Conservation (phyloP, 108 stramenopile species). For the Schizochytrium sp. region DNA sequence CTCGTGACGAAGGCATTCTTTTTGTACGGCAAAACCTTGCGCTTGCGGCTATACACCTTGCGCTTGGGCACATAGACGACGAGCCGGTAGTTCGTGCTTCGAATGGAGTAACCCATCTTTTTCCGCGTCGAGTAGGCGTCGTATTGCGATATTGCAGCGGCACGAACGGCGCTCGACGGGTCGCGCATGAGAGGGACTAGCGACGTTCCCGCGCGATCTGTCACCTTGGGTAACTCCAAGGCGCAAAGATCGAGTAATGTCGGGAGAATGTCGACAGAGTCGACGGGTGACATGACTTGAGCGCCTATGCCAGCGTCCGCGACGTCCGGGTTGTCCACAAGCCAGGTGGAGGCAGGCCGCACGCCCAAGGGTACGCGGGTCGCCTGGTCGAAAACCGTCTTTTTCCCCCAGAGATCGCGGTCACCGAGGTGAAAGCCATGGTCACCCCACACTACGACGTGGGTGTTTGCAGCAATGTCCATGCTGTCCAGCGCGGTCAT, state of each 20-base stretch:
- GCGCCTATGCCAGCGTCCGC: neutral
- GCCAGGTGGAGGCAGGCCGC: neutral
- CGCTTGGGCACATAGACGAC: neutral
- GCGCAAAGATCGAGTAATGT: neutral
- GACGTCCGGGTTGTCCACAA: neutral
- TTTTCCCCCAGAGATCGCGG: neutral
- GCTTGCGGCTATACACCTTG: neutral
- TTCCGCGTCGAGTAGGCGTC: neutral
- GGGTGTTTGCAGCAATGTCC: neutral
- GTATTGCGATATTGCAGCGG: constrained; percentile 5
- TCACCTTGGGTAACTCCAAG: neutral
- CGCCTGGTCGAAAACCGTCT: neutral
- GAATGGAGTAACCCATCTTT: constrained; percentile 21
- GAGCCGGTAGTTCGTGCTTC: neutral
- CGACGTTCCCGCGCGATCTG: neutral
- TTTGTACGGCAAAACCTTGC: neutral
- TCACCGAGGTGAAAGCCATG: constrained; percentile 14
- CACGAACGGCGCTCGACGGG: neutral
- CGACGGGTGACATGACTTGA: neutral
- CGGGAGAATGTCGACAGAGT: neutral
- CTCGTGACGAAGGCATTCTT: neutral
- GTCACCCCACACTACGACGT: neutral
- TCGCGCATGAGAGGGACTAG: neutral
- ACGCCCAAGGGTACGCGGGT: neutral
- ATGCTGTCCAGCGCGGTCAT: neutral